Conservation (phyloP, 2,329 filamentous ascomycete species). For the Trichoderma koningiopsis region DNA sequence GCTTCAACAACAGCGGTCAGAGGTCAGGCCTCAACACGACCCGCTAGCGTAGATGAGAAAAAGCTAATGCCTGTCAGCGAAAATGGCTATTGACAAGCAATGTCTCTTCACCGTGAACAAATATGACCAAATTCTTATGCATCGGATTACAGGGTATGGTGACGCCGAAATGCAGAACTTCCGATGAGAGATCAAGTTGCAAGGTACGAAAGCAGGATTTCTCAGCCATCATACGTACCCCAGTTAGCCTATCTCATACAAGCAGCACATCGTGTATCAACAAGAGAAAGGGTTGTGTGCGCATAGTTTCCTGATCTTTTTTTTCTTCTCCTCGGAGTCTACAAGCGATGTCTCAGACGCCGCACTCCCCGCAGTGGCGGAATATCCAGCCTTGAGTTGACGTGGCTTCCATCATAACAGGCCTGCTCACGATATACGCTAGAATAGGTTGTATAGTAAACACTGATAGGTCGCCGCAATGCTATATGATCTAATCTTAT, state of each 20-base stretch:
- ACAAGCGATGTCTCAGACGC: background rate
- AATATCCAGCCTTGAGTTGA: background rate
- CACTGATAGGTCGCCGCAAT: background rate
- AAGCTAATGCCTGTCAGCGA: background rate
- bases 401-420: background rate
- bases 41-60: background rate
- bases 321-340: background rate
- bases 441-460: background rate
- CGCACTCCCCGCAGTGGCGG: background rate
- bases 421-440: background rate
- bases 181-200: background rate
- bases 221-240: constrained; percentile 3
- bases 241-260: background rate
- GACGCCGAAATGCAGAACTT: background rate
- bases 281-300: background rate
- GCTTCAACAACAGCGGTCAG: constrained; percentile 16
- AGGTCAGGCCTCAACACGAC: background rate
- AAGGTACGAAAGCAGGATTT: background rate
- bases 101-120: background rate
- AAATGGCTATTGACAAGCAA: background rate
- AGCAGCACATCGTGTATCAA: background rate
- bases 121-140: background rate
- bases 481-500: background rate
- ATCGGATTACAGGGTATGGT: constrained; percentile 13
- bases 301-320: background rate